Evolutionary conservation across 768 basidiomycete genomes (phyloP), one percentile per base, ranked within the genome.

Genomic region (Russula brevipes): DNA sequence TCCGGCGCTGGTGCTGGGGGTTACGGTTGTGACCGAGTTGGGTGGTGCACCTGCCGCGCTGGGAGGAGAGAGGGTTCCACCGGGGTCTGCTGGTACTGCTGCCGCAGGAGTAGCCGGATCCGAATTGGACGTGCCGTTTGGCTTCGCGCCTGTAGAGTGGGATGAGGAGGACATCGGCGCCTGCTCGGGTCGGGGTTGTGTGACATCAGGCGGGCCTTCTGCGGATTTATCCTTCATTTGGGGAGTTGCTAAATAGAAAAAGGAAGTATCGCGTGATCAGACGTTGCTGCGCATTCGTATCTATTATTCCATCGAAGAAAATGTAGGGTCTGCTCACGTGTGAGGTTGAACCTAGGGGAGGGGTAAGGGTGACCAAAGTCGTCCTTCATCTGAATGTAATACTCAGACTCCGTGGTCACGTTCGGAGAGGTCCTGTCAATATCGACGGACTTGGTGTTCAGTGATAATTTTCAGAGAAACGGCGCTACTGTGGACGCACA

Each of bases 341-440:
- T 70, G 35, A 75, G 66, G 35, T 66, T 68, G 59, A 76, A 76
- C 9, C 60, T 58, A 2, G 75, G 73, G 0, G 75, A 76, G 4
- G 63, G 55, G 53, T 64, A 65, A 6, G 54, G 66, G 41, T 69
- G 57, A 1, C 73, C 74, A 45, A 69, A 69, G 45, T 71, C 68
- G 62, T 73, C 72, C 36, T 70, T 68, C 71, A 76, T 72, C 55
- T 66, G 65, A 16, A 76, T 64, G 54, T 69, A 73, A 61, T 68
- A 74, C 0, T 50, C 59, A 5, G 72, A 59, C 12, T 61, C 63
- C 2, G 64, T 49, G 19, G 68, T 68, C 44, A 72, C 69, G 33
- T 70, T 65, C 19, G 75, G 75, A 9, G 70, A 67, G 5, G 55
- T 54, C 33, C 69, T 70, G 54, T 50, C n/a, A 59, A 42, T 1